Evolutionary conservation across 441 rosid species (phyloP).

Genomic region (Lepidium campestre): DNA sequence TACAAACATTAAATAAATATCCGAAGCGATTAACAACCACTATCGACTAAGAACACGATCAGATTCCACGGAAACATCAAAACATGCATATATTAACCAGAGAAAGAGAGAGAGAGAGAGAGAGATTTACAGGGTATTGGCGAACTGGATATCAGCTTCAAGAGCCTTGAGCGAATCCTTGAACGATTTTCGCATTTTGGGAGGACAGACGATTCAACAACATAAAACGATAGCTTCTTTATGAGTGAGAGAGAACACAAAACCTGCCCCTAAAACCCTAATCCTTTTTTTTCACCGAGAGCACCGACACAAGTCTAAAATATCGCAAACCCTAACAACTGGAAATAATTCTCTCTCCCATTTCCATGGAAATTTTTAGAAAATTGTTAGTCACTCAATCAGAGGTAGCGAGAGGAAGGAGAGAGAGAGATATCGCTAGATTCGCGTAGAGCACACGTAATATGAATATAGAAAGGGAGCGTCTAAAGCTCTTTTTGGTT

Average conservation of each 20-base stretch:
- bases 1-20: background rate
- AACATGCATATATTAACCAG: background rate
- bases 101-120: slow-evolving; percentile 2
- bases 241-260: background rate
- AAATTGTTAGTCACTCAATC: slow-evolving; percentile 5
- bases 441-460: slow-evolving; percentile 85
- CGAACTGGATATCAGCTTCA: slow-evolving; percentile 97
- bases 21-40: background rate
- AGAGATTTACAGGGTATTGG: slow-evolving; percentile 73
- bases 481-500: slow-evolving; percentile 1
- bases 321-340: background rate
- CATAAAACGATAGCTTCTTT: slow-evolving; percentile 12
- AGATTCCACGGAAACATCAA: background rate
- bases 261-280: slow-evolving; percentile 14
- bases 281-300: background rate
- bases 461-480: background rate
- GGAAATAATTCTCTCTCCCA: slow-evolving; percentile 7
- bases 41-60: background rate
- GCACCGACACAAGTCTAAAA: slow-evolving; percentile 14
- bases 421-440: slow-evolving; percentile 9
- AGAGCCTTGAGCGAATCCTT: slow-evolving; percentile 96
- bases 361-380: slow-evolving; percentile 9
- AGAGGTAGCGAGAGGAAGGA: slow-evolving; percentile 9
- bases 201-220: slow-evolving; percentile 10
- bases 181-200: slow-evolving; percentile 79